Percentiles rank a stretch among this genome's conserved stretches.
phyloP scores from a whole-genome alignment of 148 eudicot species.

The Chenopodium berlandieri region DNA sequence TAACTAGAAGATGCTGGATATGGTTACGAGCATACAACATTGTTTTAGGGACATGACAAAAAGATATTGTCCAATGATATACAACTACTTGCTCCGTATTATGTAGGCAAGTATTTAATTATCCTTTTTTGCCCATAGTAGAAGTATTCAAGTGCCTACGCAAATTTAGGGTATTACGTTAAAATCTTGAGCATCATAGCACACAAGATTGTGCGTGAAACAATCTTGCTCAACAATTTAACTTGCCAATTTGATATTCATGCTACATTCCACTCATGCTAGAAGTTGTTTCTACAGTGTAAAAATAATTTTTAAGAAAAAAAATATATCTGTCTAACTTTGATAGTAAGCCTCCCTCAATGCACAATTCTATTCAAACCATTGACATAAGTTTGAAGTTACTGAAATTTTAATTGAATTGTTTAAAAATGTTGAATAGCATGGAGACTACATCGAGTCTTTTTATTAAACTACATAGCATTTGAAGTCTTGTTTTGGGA shows the following conservation, averaged over 20 bases:
- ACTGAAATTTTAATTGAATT: too few species aligned
- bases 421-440: too few species aligned
- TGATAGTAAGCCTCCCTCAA: neutral
- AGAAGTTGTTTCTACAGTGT: neutral
- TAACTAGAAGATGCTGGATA: neutral
- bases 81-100: too few species aligned
- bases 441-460: too few species aligned
- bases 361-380: too few species aligned
- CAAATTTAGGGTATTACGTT: neutral
- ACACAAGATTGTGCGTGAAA: neutral
- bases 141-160: neutral
- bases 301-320: too few species aligned
- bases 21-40: neutral
- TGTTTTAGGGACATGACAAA: neutral
- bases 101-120: too few species aligned
- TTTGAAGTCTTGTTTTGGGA: too few species aligned
- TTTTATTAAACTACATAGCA: too few species aligned
- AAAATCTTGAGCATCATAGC: neutral
- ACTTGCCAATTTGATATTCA: neutral
- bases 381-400: too few species aligned
- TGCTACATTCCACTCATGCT: neutral
- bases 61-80: neutral
- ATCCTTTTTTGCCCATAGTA: neutral
- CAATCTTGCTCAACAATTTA: neutral
- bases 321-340: neutral